Evolutionary conservation across 345 rosid genomes (phyloP), one percentile per base, ranked within the genome.

Genomic region (Conringia planisiliqua): DNA sequence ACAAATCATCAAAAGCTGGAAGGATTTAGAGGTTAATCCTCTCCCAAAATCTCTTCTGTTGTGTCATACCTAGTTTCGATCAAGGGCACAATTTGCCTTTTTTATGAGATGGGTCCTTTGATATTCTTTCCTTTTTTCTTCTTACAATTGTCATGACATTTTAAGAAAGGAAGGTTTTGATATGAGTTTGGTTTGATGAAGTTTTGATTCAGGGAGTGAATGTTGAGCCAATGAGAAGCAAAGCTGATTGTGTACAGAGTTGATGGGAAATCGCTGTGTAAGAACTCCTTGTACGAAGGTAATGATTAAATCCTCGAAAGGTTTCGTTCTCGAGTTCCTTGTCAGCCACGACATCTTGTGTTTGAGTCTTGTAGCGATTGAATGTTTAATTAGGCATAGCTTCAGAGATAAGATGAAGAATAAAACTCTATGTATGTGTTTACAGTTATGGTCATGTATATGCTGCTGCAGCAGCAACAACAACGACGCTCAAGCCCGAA

Each of bases 391-490:
- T 30, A 50, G 68, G 36, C 54, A 48, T 38, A 67, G 52, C 51
- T 66, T 43, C 32, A 51, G 2, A 63, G 14, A 43, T 0, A 22
- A 72, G 12, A 38, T 39, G 30, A 68, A 48, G 36, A 68, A 59
- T 59, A 18, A 24, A 38, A 36, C 30, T 68, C 35, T 27, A 50
- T 29, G 14, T 30, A 39, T 68, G 47, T 71, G 46, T 65, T 58
- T 38, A 77, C 76, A 71, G 76, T 77, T 77, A 48, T 79, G 71
- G 71, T 68, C 74, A 67, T 43, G 59, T 62, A 67, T 73, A 44
- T 68, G 78, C 58, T 78, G 81, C 61, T 56, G 66, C 33, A 9
- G 64, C 29, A 30, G 4, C 60, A 48, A 38, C 10, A 71, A 73
- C 59, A 71, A 73, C 29, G 64, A 75, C 36, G 72, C 72, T 62